Evolutionary conservation across 495 filamentous ascomycete genomes (phyloP), one percentile per base, ranked within the genome.

Genomic region (Parathielavia hyrcaniae): DNA sequence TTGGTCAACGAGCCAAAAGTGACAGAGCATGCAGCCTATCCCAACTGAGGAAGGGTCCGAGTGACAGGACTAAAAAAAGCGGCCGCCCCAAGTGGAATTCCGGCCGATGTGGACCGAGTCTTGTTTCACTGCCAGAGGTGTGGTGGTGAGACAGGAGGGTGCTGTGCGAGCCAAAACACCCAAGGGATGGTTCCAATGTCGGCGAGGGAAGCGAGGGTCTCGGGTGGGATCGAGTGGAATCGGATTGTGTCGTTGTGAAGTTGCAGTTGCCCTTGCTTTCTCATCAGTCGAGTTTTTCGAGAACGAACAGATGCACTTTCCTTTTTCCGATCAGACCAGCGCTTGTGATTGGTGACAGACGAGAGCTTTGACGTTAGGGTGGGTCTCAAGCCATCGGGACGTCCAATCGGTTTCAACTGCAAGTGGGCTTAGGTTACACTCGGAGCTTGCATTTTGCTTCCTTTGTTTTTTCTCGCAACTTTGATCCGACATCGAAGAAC

Each of bases 321-420:
- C 51, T 45, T 54, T 54, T 54, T 54, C n/a, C 40, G 34, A 6
- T n/a, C n/a, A 4, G 4, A 4, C 10, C 16, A 22, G 40, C 10
- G 40, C n/a, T 10, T 2, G 7, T 54, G 40, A 36, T 54, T 46
- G 40, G 52, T 35, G 10, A n/a, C 26, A n/a, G 32, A 50, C 34
- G 45, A 36, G 20, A 40, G 45, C 50, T 41, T 55, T 55, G 58
- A 50, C 51, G 48, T 45, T 49, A n/a, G 11, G 10, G 58, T 60
- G 51, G 52, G 52, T 20, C 38, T n/a, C n/a, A n/a, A n/a, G 35
- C 14, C 23, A 17, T 11, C 5, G 17, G n/a, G 30, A n/a, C 17
- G 19, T 49, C 32, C 26, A 20, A 19, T 50, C 51, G 50, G 50
- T 60, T 45, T 55, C 58, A 41, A 30, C 48, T 50, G 48, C 48